Evolutionary conservation across 1,284 basidiomycete genomes (phyloP), one percentile per base, ranked within the genome.

Genomic region (Cutaneotrichosporon sp.): DNA sequence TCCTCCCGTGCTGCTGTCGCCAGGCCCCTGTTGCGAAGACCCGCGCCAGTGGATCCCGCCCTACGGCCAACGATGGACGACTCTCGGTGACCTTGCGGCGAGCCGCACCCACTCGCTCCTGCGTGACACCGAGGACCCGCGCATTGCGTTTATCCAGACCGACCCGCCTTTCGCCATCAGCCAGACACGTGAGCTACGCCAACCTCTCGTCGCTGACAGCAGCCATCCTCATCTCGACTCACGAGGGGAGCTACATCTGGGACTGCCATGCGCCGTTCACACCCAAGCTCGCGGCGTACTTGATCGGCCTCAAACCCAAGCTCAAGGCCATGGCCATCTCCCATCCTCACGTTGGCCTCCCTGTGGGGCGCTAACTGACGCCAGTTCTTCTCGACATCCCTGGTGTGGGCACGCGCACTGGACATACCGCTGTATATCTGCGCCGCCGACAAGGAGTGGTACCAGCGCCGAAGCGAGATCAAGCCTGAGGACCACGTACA

Each of bases 341-440:
- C 7, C 74, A 75, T 56, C 74, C 74, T 10, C 74, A 75, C 46
- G 74, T 73, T 45, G 9, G 18, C 17, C 20, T 8, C 45, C 15
- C 38, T 10, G 15, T 34, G 18, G 8, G n/a, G n/a, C n/a, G n/a
- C 14, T n/a, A 18, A 15, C 37, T 54, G 20, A 55, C 22, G 3
- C 10, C 47, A 75, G 74, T 75, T 75, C 65, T 75, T 69, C 61
- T 42, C 69, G 2, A 70, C 72, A 0, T 70, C 69, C 17, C 51
- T 74, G 7, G 72, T 69, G 0, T 75, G 74, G 74, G 59, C 70
- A 1, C 54, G 70, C 44, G 68, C 67, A 1, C 65, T 75, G 45
- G 46, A 51, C 13, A 67, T 74, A 7, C 70, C 72, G 7, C 57
- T 75, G 12, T 69, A 70, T 49, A 52, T 75, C 18, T 65, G 64